These are phyloP conservation scores for Fusarium veterinarium DNA, from an alignment of 2,329 filamentous ascomycete genomes.

Conservation along the genomic window DNA sequence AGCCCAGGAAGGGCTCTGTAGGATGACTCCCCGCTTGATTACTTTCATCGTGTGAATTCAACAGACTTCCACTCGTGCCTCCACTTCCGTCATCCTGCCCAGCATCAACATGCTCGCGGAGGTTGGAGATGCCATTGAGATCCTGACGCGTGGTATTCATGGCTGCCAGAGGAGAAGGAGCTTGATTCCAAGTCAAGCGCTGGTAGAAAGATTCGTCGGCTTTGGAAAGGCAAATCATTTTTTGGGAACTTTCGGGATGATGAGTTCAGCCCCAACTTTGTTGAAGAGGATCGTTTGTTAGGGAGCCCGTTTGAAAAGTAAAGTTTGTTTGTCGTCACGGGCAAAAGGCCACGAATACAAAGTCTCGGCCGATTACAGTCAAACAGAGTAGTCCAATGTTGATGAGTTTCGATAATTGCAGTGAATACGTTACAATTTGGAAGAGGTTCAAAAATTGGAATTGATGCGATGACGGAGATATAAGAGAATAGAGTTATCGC, in stretches of 20 bases:
- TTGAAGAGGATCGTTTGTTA: not conserved
- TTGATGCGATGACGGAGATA: conserved; percentile 4
- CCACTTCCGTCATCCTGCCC: conserved; percentile 49
- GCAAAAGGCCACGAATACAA: conserved; percentile 20
- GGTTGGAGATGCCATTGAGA: conserved; percentile 65
- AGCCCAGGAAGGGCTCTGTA: conserved; percentile 27
- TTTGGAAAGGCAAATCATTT: conserved; percentile 66
- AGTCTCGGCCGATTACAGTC: not conserved
- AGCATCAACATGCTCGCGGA: conserved; percentile 56
- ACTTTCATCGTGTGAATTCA: conserved; percentile 44
- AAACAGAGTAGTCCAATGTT: conserved; percentile 9
- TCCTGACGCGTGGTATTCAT: conserved; percentile 65
- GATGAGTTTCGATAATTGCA: not conserved
- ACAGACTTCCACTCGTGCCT: conserved; percentile 35
- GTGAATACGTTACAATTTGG: not conserved
- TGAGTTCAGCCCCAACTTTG: not conserved
- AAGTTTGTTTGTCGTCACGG: conserved; percentile 2
- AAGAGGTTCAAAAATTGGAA: not conserved
- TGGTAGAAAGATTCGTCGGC: conserved; percentile 61
- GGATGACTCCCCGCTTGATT: conserved; percentile 36
- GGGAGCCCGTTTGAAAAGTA: conserved; percentile 6
- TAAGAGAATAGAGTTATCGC: conserved; percentile 14
- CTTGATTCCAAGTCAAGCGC: conserved; percentile 66
- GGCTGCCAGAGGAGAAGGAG: conserved; percentile 60
- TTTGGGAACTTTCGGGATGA: not conserved